Conservation (phyloP, 1,139 yeast genomes). For the Barnettozyma hawaiiensis region DNA sequence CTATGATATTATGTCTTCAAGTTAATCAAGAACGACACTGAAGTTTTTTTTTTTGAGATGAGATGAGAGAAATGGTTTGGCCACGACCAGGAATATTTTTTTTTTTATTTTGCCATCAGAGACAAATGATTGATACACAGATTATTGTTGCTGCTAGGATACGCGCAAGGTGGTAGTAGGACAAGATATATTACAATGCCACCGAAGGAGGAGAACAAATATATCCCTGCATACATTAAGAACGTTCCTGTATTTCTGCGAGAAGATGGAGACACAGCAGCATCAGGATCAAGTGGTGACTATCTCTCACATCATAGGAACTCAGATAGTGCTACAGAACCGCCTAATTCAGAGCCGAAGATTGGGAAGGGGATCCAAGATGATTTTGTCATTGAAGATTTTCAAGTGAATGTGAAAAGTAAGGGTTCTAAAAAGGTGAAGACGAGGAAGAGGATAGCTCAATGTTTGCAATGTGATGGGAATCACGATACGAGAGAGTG, state of each 20-base stretch:
- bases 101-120: too few relatives aligned
- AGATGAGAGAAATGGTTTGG: conserved; percentile 1
- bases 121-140: too few relatives aligned
- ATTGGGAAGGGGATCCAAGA: conserved; percentile 35
- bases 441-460: conserved; percentile 28
- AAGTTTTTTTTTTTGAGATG: conserved; percentile 2
- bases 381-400: conserved; percentile 22
- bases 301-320: conserved; percentile 47
- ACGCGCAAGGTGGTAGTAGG: too few relatives aligned
- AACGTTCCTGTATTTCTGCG: conserved; percentile 48
- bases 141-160: too few relatives aligned
- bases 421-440: too few relatives aligned
- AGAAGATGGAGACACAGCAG: conserved; percentile 6
- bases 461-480: conserved; percentile 50
- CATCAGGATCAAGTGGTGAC: neutral
- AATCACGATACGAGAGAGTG: conserved; percentile 44
- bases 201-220: conserved; percentile 27
- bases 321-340: conserved; percentile 29
- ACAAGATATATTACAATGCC: conserved; percentile 7
- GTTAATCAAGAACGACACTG: too few relatives aligned
- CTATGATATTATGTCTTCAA: neutral
- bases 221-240: conserved; percentile 38
- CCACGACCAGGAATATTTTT: too few relatives aligned
- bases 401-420: conserved; percentile 14
- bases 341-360: conserved; percentile 30